phyloP scores from a whole-genome alignment of 2,329 filamentous ascomycete genomes.

The Alternaria atra region DNA sequence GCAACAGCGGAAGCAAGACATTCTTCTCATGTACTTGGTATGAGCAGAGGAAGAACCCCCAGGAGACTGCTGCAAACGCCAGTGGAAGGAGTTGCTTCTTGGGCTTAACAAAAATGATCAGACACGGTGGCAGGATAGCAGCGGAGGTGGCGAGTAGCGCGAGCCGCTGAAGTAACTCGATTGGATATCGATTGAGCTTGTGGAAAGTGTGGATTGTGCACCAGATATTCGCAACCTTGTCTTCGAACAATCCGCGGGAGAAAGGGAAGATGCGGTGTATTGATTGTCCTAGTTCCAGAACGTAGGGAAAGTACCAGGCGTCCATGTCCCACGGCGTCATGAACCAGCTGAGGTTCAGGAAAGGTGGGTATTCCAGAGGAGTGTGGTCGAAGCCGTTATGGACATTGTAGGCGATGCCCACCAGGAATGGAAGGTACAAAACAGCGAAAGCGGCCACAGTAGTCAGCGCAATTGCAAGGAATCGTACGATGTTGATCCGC shows the following conservation, averaged over 20 bases:
- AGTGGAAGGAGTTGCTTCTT: constrained; percentile 79
- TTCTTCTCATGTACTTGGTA: constrained; percentile 99
- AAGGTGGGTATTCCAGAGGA: constrained; percentile 6
- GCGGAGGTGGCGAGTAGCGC: constrained; percentile 78
- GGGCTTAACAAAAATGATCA: constrained; percentile 81
- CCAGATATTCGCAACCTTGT: constrained; percentile 99
- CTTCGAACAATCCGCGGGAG: constrained; percentile 93
- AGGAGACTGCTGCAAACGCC: constrained; percentile 83
- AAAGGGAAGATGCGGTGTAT: constrained; percentile 96
- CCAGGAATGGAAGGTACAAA: constrained; percentile 77
- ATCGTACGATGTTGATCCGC: constrained; percentile 69
- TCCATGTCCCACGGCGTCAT: constrained; percentile 64
- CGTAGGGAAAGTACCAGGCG: constrained; percentile 75
- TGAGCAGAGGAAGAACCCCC: constrained; percentile 97
- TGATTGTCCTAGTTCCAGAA: constrained; percentile 83
- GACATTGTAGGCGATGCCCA: constrained; percentile 74
- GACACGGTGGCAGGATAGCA: constrained; percentile 80
- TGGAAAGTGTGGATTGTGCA: constrained; percentile 88
- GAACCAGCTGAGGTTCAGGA: constrained; percentile 15
- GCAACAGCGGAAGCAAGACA: constrained; percentile 87
- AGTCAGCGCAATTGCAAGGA: constrained; percentile 77
- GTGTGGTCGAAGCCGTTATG: constrained; percentile 68
- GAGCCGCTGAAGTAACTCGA: constrained; percentile 75
- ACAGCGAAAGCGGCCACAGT: constrained; percentile 78
- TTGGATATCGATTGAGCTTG: constrained; percentile 81